Percentiles rank a stretch among this genome's conserved stretches.
Conservation (phyloP, 352 stramenopile species). For the Peronospora farinosa region DNA sequence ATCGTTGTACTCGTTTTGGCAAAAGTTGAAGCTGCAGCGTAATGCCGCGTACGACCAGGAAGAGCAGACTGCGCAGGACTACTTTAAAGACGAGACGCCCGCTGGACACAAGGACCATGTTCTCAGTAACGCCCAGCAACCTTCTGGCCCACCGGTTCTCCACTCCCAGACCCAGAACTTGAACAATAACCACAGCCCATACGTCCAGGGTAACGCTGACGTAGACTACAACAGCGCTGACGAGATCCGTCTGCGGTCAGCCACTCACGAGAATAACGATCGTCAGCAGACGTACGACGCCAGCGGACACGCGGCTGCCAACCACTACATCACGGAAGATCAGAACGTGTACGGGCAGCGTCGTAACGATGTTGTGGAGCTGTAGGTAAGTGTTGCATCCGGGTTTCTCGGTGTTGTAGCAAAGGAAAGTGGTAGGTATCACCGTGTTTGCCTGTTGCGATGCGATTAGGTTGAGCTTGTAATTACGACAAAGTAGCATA, state of each 20-base stretch:
- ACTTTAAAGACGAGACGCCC: slow-evolving; percentile 61
- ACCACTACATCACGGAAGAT: slow-evolving; percentile 50
- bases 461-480: slow-evolving; percentile 11
- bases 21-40: slow-evolving; percentile 65
- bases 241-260: slow-evolving; percentile 51
- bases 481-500: slow-evolving; percentile 26
- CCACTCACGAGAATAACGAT: slow-evolving; percentile 41
- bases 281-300: slow-evolving; percentile 37
- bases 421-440: not conserved
- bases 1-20: slow-evolving; percentile 65
- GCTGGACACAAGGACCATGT: slow-evolving; percentile 29
- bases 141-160: slow-evolving; percentile 13
- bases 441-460: slow-evolving; percentile 1
- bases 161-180: slow-evolving; percentile 26
- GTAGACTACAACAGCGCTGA: slow-evolving; percentile 39
- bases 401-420: not conserved
- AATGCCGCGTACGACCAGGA: slow-evolving; percentile 54
- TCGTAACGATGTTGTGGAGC: slow-evolving; percentile 57
- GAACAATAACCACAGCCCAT: slow-evolving; percentile 34
- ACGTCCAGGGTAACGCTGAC: slow-evolving; percentile 30
- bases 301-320: slow-evolving; percentile 32
- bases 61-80: slow-evolving; percentile 53
- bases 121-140: slow-evolving; percentile 18
- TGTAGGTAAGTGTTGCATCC: slow-evolving; percentile 20
- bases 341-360: slow-evolving; percentile 36